Evolutionary conservation across 768 basidiomycete species (phyloP), one percentile per base, ranked within the genome.

Genomic region (Lactarius quietus): DNA sequence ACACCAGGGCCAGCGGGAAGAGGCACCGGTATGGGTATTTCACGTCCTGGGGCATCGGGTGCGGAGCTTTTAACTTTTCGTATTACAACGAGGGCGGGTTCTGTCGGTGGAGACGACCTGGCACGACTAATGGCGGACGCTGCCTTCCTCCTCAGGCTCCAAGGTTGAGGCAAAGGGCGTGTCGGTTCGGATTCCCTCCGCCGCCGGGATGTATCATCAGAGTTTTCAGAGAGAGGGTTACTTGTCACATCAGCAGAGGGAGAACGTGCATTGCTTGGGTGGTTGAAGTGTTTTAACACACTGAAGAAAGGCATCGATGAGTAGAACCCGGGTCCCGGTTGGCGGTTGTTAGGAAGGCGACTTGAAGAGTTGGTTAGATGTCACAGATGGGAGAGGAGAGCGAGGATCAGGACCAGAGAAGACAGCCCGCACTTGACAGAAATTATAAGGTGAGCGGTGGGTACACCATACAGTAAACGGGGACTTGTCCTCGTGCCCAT

Each of bases 251-350:
- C 59, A 18, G 29, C 28, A 52, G 59, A 31, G 17, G 4, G 12
- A 18, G 29, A 1, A n/a, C 20, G 48, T 10, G 65, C 28, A 33
- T 61, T 55, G 17, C 2, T 52, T 6, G 56, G 48, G 5, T 62
- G 60, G 56, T 48, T 62, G 31, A 26, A 35, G 39, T 57, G 61
- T 18, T 48, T 61, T 18, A 66, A 57, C 33, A 35, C n/a, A 52
- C 55, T 60, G 20, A 48, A 33, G 38, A 62, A 28, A n/a, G 48
- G 15, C 60, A 66, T 66, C 9, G 33, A 4, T 8, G 8, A 33
- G 33, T 33, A 33, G 33, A 33, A 33, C 33, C 33, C 8, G 33
- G 33, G 33, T 33, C 33, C 33, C 33, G 33, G 33, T 33, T 33
- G 33, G 33, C 33, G 8, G 8, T 33, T 33, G 33, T 33, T 33